phyloP scores from a whole-genome alignment of 139 green algal genomes.

The Haematococcus sp. region DNA sequence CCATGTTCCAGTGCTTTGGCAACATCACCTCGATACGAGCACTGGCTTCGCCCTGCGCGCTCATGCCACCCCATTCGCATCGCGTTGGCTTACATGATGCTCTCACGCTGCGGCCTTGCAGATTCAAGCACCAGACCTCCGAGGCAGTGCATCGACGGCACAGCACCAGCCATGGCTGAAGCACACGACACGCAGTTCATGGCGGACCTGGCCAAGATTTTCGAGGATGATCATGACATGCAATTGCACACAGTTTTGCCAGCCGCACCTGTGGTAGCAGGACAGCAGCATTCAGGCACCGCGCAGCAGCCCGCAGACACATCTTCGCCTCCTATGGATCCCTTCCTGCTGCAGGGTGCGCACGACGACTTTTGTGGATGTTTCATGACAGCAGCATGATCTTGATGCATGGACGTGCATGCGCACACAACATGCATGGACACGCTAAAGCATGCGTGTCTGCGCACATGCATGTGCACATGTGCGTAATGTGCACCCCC shows the following conservation, averaged over 20 bases:
- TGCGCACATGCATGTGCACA: background rate
- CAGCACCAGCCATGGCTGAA: background rate
- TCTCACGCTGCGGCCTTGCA: too few relatives aligned
- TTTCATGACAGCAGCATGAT: too few relatives aligned
- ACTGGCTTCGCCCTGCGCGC: too few relatives aligned
- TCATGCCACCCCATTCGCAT: too few relatives aligned
- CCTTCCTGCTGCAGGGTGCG: background rate
- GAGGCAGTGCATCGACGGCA: too few relatives aligned
- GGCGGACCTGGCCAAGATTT: conserved; percentile 1
- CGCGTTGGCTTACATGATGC: too few relatives aligned
- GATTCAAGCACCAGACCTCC: too few relatives aligned
- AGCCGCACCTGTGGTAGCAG: background rate
- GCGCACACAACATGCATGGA: background rate
- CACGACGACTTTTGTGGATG: too few relatives aligned
- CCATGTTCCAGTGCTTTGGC: too few relatives aligned
- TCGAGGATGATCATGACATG: conserved; percentile 4
- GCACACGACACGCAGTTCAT: background rate
- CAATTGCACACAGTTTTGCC: background rate
- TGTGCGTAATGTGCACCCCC: background rate
- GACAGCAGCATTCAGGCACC: background rate
- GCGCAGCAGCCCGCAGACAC: background rate
- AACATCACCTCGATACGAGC: too few relatives aligned
- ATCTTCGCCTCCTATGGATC: background rate
- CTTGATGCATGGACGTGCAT: too few relatives aligned
- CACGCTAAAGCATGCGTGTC: background rate